Conservation (phyloP, 768 basidiomycete species). For the Podaxis mareebaensis region DNA sequence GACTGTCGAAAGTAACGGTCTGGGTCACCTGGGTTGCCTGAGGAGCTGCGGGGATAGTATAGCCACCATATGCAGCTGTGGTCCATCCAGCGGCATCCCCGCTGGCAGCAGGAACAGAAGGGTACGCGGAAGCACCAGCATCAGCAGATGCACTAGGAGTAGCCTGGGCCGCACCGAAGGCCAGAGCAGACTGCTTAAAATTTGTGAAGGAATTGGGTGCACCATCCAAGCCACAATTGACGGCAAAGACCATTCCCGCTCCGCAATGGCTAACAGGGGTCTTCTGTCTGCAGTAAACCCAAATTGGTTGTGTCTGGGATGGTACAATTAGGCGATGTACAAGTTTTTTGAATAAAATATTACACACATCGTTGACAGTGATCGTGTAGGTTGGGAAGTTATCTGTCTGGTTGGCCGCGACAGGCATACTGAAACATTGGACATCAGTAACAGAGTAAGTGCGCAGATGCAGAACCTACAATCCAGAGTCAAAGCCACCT, state of each 20-base stretch:
- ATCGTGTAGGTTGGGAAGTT: conserved; percentile 52
- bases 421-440: conserved; percentile 42
- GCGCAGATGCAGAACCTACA: conserved; percentile 39
- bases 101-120: conserved; percentile 17
- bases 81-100: conserved; percentile 22
- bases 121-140: conserved; percentile 19
- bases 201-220: conserved; percentile 58
- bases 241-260: conserved; percentile 65
- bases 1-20: conserved; percentile 42
- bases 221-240: conserved; percentile 60
- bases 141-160: conserved; percentile 37
- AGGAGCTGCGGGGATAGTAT: conserved; percentile 54
- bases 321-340: background rate
- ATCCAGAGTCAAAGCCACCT: conserved; percentile 58
- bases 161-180: conserved; percentile 50
- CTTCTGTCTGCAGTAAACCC: conserved; percentile 60
- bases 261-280: conserved; percentile 60
- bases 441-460: conserved; percentile 14
- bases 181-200: conserved; percentile 60
- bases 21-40: conserved; percentile 42
- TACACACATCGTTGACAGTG: conserved; percentile 46
- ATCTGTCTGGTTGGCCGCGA: conserved; percentile 50
- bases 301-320: conserved; percentile 51
- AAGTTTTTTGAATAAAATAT: background rate
- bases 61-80: conserved; percentile 52